Base-by-base conservation (phyloP, 1,284 basidiomycete genomes). In the Prillingera fragicola region DNA sequence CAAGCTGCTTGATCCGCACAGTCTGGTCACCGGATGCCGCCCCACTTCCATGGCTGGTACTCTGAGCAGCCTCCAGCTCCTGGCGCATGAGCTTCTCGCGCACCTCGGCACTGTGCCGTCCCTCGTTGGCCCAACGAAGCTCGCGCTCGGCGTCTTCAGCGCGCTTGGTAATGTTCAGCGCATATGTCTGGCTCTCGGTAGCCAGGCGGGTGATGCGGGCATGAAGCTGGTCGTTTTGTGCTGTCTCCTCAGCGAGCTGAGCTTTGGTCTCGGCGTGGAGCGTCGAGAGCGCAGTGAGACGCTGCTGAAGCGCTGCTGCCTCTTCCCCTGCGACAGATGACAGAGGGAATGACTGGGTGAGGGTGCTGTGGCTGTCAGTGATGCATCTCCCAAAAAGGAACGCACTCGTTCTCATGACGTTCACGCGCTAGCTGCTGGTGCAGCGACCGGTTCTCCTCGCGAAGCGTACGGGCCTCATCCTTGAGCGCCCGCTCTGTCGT, bases 351-450 rank as follows among this genome's bases (percentile, higher is more conserved):
- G 59, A 57, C 39, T 66, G 62, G 8, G 66, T 67, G 12, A 72
- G 46, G 15, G 67, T 62, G 43, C 65, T 67, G 49, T n/a, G 2
- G 19, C n/a, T 40, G 24, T 36, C 28, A 44, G 43, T 31, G 14
- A 9, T 33, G 24, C 7, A 22, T 15, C 24, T 0, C 4, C 4
- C n/a, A 14, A 8, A 4, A 12, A 19, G 0, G 3, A 7, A 62
- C 69, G 40, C 42, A 72, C 69, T 71, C 68, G 52, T 69, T 59
- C 38, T 73, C 71, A n/a, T 59, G 38, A 4, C 65, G 54, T 4
- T 65, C 56, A 8, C 64, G 57, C 23, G 65, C 65, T 3, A 70
- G 48, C 43, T 69, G 62, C 15, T 63, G 62, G 21, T 67, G 54
- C 36, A 69, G 43, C 1, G 48, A 45, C 27, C 54, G 37, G 13